Base-by-base conservation (phyloP, 2,329 filamentous ascomycete genomes). In the Fusarium sp. region DNA sequence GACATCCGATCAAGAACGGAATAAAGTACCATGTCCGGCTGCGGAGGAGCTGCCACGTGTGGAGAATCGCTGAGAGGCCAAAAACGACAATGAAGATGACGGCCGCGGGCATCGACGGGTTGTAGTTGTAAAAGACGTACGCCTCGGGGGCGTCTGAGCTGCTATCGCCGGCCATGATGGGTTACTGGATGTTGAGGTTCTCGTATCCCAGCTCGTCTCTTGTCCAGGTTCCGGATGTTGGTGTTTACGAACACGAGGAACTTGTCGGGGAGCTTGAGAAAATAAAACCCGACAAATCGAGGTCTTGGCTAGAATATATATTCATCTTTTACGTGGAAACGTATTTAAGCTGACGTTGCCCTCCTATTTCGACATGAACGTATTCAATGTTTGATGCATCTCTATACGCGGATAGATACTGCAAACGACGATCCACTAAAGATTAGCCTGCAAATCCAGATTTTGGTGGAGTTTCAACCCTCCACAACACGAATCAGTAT, bases 21-120 rank as follows among this genome's bases (percentile, higher is more conserved):
- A 87, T 85, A 73, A 88, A 86, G 76, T 87, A 90, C 86, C 87
- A 89, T 10, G 86, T 86, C 62, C 84, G 80, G 4, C 81, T 79
- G 22, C 79, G 78, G 27, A 83, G 27, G 37, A 88, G 73, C 61
- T 86, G 85, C 25, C 78, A 84, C 6, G 77, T 65, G 73, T 88
- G 87, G 0, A 84, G 63, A 0, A 80, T 43, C 0, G 84, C 82
- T 6, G 86, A 81, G 22, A 74, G 9, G 1, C 78, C 78, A 72
- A 88, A 86, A 20, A 88, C 62, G 5, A 80, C 77, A 14, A 83
- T 79, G 58, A 87, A 87, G 15, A 85, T 74, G 14, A 83, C 80
- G 4, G 87, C 87, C 2, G 84, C 83, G 0, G 80, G 79, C 14
- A 84, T 75, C 4, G 83, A 86, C 1, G 87, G 87, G 33, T 85